Evolutionary conservation across 805 yeast genomes (phyloP).

Genomic region (Cyberlindnera mycetangii): DNA sequence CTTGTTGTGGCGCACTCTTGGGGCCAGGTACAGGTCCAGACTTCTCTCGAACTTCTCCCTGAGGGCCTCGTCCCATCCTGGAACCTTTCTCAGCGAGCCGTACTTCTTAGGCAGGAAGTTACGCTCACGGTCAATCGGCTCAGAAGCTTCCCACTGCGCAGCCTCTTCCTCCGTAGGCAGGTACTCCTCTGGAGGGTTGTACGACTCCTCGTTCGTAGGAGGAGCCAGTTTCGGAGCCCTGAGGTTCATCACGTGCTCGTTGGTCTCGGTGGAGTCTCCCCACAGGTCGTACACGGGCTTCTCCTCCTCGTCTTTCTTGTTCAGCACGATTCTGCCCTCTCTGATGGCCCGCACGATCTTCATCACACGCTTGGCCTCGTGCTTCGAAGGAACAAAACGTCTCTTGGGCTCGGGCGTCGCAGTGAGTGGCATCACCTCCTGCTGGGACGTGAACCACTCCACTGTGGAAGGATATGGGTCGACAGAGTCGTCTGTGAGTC

Average conservation of each 20-base stretch:
- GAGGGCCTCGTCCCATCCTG: constrained; percentile 82
- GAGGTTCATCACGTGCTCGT: constrained; percentile 84
- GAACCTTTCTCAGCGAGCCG: constrained; percentile 82
- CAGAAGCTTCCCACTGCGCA: constrained; percentile 64
- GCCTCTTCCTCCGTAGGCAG: constrained; percentile 75
- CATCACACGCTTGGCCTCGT: constrained; percentile 95
- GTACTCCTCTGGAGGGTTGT: constrained; percentile 97
- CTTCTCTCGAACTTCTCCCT: constrained; percentile 94
- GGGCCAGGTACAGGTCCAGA: constrained; percentile 91
- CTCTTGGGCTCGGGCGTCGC: constrained; percentile 97
- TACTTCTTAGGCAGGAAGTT: constrained; percentile 82
- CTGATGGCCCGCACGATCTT: constrained; percentile 94
- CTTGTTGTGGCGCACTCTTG: constrained; percentile 89
- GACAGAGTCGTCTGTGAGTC: constrained; percentile 72
- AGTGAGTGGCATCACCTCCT: constrained; percentile 85
- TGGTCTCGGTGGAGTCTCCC: constrained; percentile 62
- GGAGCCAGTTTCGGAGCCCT: constrained; percentile 96
- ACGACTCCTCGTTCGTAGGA: constrained; percentile 94
- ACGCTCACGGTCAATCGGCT: constrained; percentile 73
- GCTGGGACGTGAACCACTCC: constrained; percentile 90
- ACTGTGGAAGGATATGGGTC: constrained; percentile 92
- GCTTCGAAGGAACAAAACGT: constrained; percentile 93
- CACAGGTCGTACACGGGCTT: constrained; percentile 74
- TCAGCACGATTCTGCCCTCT: constrained; percentile 89
- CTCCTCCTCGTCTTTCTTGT: constrained; percentile 49